Evolutionary conservation across 116 monocot species (phyloP).

Genomic region (Cymodocea nodosa): DNA sequence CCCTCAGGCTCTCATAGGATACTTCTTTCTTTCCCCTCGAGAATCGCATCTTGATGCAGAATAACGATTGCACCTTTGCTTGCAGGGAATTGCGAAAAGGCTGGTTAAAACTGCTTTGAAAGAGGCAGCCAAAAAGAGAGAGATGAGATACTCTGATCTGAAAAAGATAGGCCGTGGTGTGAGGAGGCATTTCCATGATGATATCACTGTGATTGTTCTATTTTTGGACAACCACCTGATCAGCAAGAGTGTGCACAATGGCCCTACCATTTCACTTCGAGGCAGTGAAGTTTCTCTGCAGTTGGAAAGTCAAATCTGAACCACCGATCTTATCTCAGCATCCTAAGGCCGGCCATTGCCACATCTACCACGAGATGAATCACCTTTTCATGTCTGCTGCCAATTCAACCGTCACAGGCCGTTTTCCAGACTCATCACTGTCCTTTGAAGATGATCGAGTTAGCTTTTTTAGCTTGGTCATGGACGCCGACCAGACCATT

Average conservation of each 20-base stretch:
- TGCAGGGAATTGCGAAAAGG: slow-evolving; percentile 34
- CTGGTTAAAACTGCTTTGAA: slow-evolving; percentile 29
- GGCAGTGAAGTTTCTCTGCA: slow-evolving; percentile 3
- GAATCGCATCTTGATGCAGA: background rate
- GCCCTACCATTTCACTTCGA: slow-evolving; percentile 12
- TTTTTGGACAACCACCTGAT: slow-evolving; percentile 17
- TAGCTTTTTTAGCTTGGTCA: too few species aligned
- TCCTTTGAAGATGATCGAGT: too few species aligned
- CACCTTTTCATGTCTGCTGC: too few species aligned
- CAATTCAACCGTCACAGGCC: too few species aligned
- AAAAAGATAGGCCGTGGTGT: slow-evolving; percentile 29
- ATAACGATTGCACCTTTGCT: background rate
- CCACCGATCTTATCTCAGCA: background rate
- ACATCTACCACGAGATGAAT: too few species aligned
- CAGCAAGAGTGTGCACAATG: slow-evolving; percentile 4
- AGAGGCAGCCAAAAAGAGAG: slow-evolving; percentile 34
- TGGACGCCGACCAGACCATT: too few species aligned
- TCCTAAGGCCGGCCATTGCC: too few species aligned
- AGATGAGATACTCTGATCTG: slow-evolving; percentile 34
- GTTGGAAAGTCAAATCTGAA: background rate
- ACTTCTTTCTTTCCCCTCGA: background rate
- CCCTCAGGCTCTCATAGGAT: background rate
- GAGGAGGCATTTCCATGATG: slow-evolving; percentile 37
- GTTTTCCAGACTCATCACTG: too few species aligned
- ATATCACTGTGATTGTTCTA: slow-evolving; percentile 34